Evolutionary conservation across 345 rosid genomes (phyloP).

Genomic region (Odontarrhena argentea): DNA sequence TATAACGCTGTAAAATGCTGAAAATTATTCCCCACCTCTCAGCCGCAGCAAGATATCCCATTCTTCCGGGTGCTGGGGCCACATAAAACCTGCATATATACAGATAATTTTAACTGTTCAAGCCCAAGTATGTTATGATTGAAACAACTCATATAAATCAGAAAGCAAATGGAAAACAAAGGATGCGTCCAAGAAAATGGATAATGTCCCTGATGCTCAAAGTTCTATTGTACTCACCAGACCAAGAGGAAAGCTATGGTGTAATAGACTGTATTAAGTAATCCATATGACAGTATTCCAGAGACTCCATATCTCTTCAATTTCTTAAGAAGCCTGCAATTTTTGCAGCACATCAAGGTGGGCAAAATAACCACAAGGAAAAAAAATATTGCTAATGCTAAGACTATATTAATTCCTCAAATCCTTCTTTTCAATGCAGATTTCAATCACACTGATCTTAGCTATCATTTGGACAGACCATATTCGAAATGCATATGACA

Average conservation of each 20-base stretch:
- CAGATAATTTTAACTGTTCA: neutral
- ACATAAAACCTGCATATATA: slow-evolving; percentile 66
- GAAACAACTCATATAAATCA: neutral
- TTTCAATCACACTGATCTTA: slow-evolving; percentile 11
- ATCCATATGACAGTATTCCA: slow-evolving; percentile 80
- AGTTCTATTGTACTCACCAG: slow-evolving; percentile 58
- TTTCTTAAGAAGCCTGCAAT: slow-evolving; percentile 60
- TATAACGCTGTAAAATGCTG: slow-evolving; percentile 22
- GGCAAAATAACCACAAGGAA: neutral
- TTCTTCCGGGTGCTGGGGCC: slow-evolving; percentile 77
- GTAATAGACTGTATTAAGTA: slow-evolving; percentile 81
- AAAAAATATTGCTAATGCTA: neutral
- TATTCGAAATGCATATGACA: slow-evolving; percentile 12
- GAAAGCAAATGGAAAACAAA: neutral
- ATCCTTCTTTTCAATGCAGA: slow-evolving; percentile 21
- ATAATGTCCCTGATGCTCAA: neutral
- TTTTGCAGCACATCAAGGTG: slow-evolving; percentile 9
- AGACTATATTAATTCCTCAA: slow-evolving; percentile 5
- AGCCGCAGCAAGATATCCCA: slow-evolving; percentile 79
- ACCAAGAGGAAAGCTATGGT: slow-evolving; percentile 72
- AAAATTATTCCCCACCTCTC: slow-evolving; percentile 56
- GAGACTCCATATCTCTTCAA: slow-evolving; percentile 82
- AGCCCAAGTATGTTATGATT: slow-evolving; percentile 30
- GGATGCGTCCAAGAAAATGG: slow-evolving; percentile 48
- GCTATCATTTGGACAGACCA: slow-evolving; percentile 9